Evolutionary conservation across 2,329 filamentous ascomycete species (phyloP).

Genomic region (Trichoderma aggressivum): DNA sequence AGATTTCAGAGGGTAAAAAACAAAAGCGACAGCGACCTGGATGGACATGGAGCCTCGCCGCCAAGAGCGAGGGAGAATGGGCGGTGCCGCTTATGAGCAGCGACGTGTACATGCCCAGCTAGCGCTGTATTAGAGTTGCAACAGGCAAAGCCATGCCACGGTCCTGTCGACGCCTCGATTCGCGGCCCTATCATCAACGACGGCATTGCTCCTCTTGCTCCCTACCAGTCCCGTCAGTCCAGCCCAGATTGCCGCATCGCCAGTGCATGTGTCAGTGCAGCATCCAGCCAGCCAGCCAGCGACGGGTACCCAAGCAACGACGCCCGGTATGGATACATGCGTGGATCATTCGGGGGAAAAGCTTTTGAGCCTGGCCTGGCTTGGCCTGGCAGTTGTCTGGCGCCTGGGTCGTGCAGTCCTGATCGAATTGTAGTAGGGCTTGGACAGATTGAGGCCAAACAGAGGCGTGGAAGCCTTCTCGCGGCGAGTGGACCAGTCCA

Average conservation of each 20-base stretch:
- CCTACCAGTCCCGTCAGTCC: not conserved
- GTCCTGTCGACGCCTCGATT: not conserved
- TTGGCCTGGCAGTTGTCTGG: not conserved
- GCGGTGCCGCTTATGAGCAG: not conserved
- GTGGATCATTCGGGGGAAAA: not conserved
- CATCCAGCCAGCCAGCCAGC: not conserved
- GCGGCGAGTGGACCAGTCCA: not conserved
- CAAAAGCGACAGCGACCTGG: not conserved
- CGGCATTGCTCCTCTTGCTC: not conserved
- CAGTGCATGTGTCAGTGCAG: not conserved
- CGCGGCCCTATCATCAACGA: not conserved
- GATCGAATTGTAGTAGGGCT: not conserved
- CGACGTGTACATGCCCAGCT: not conserved
- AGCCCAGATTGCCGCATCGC: not conserved
- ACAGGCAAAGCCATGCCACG: conserved; percentile 1
- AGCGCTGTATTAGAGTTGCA: conserved; percentile 9
- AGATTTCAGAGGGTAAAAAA: not conserved
- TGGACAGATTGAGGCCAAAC: not conserved
- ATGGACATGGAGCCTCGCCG: not conserved
- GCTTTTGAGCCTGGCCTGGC: not conserved
- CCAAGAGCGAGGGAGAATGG: not conserved
- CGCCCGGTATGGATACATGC: not conserved
- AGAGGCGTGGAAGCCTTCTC: not conserved
- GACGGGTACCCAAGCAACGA: conserved; percentile 1
- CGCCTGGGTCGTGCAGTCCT: not conserved